Conservation (phyloP, 192 early-diverging fungal species). For the Backusella westeae region DNA sequence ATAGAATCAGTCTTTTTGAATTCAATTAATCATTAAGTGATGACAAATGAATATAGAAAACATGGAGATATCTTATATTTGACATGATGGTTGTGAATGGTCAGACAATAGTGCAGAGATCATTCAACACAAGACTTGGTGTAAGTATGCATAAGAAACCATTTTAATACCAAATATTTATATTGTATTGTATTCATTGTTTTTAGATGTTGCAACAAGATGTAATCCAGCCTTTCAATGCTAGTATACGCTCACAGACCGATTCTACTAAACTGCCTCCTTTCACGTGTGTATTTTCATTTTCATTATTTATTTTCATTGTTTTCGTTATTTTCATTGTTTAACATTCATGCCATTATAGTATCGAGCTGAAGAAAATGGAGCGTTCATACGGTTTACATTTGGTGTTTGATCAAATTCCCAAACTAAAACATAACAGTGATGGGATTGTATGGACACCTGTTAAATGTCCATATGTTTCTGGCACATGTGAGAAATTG, state of each 20-base stretch:
- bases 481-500: conserved; percentile 52
- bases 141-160: conserved; percentile 36
- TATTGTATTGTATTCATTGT: conserved; percentile 15
- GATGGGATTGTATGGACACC: conserved; percentile 76
- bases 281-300: conserved; percentile 48
- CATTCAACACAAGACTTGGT: conserved; percentile 66
- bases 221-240: conserved; percentile 57
- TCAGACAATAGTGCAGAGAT: conserved; percentile 49
- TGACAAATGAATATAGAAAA: conserved; percentile 29
- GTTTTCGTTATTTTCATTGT: neutral
- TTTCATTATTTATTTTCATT: neutral
- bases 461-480: conserved; percentile 51
- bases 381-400: conserved; percentile 54
- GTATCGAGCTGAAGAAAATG: conserved; percentile 60
- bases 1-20: neutral
- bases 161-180: neutral
- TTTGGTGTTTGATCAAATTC: conserved; percentile 63
- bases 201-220: conserved; percentile 61
- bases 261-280: conserved; percentile 48
- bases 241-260: conserved; percentile 34
- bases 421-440: conserved; percentile 59
- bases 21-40: neutral
- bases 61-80: conserved; percentile 54
- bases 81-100: conserved; percentile 67
- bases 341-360: conserved; percentile 7